Conservation (phyloP, 768 basidiomycete species). For the Psilocybe cyanescens region DNA sequence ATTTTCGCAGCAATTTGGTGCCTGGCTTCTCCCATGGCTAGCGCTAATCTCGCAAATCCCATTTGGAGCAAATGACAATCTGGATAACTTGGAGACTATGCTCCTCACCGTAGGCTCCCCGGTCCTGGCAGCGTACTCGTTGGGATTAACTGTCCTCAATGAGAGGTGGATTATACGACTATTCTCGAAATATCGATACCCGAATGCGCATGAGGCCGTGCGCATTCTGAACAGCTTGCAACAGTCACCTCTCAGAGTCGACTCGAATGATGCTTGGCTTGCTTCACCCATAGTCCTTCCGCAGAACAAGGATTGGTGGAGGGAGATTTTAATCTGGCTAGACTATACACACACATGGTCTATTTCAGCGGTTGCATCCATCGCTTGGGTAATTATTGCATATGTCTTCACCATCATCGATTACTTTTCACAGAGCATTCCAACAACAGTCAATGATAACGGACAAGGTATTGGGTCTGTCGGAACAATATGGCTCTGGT, state of each 20-base stretch:
- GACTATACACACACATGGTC: slow-evolving; percentile 41
- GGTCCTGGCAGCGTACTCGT: slow-evolving; percentile 46
- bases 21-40: slow-evolving; percentile 54
- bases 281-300: slow-evolving; percentile 46
- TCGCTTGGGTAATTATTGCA: slow-evolving; percentile 48
- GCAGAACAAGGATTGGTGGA: slow-evolving; percentile 48
- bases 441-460: slow-evolving; percentile 26
- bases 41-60: slow-evolving; percentile 54
- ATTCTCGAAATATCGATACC: slow-evolving; percentile 32
- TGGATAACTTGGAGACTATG: slow-evolving; percentile 46
- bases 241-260: slow-evolving; percentile 41
- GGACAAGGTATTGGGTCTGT: slow-evolving; percentile 38
- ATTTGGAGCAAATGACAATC: slow-evolving; percentile 41
- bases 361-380: slow-evolving; percentile 39
- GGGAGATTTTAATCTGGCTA: slow-evolving; percentile 31
- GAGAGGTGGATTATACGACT: slow-evolving; percentile 42
- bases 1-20: slow-evolving; percentile 42
- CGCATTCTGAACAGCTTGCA: slow-evolving; percentile 42
- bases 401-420: slow-evolving; percentile 44
- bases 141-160: slow-evolving; percentile 46
- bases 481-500: slow-evolving; percentile 44
- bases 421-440: slow-evolving; percentile 29
- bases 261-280: slow-evolving; percentile 29
- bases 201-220: slow-evolving; percentile 33
- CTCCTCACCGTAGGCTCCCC: slow-evolving; percentile 50